Evolutionary conservation across 192 early-diverging fungal genomes (phyloP), one percentile per base, ranked within the genome.

Genomic region (Podochytrium sp.): DNA sequence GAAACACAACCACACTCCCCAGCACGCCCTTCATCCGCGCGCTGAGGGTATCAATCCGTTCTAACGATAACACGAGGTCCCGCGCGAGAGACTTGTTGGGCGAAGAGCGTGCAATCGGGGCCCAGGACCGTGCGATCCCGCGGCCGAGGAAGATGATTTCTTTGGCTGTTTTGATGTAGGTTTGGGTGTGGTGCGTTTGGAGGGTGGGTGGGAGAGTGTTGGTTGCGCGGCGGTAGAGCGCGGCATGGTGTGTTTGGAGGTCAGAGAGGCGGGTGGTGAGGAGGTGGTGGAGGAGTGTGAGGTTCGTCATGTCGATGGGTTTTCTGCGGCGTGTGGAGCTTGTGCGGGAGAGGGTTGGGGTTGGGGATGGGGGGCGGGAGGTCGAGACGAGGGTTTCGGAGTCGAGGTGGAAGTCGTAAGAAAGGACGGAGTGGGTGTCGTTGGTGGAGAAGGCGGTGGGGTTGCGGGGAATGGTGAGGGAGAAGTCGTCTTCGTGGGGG

Each of bases 281-380:
- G 23, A 78, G 49, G 29, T 76, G 77, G 29, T 76, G 75, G 30
- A 78, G 66, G 12, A 60, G 34, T 20, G 77, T 78, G 20, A 78
- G 63, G 43, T 78, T 75, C 18, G 64, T 59, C 77, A 78, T 78
- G 73, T 78, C 77, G 53, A 78, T 74, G 32, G 53, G 64, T 16
- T 65, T 76, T 10, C 76, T 59, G 30, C 25, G 32, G 53, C 74
- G 75, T 40, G 71, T 5, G 7, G 16, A 43, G 40, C 10, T 63
- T 23, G 20, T 39, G 61, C 18, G 16, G 29, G 43, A 14, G 47
- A 37, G 5, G 1, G 51, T 27, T 55, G 40, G 47, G 27, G 50
- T 18, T 7, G 10, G 10, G n/a, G 67, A 55, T 4, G 14, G 3
- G 20, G 51, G 23, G 32, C 34, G 30, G 67, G 50, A 16, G 7